Percentiles rank a stretch among this genome's conserved stretches.
These are phyloP conservation scores for Saturnispora silvae DNA, from an alignment of 805 yeast genomes.

Conservation along the genomic window DNA sequence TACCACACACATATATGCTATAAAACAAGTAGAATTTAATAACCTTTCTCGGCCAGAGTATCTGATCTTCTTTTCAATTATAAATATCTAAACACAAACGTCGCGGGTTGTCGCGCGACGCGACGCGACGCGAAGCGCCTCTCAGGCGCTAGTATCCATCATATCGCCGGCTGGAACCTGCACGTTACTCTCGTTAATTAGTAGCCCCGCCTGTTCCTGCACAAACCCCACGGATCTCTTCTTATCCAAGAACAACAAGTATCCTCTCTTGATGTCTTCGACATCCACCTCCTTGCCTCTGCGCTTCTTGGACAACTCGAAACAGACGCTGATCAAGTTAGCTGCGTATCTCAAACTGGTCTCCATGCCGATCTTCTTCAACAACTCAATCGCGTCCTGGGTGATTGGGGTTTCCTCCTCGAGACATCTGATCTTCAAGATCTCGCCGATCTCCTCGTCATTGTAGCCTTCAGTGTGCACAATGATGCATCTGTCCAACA, in stretches of 20 bases:
- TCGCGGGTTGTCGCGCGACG: too few relatives aligned
- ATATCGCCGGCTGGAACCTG: constrained; percentile 26
- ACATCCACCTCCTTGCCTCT: constrained; percentile 54
- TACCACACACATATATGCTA: too few relatives aligned
- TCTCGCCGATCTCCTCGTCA: constrained; percentile 69
- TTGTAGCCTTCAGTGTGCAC: constrained; percentile 87
- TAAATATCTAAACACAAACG: too few relatives aligned
- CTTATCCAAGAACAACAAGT: constrained; percentile 74
- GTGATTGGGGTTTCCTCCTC: constrained; percentile 63
- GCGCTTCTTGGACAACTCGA: constrained; percentile 68
- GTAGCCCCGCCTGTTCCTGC: constrained; percentile 43
- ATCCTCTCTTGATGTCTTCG: constrained; percentile 76
- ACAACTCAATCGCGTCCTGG: constrained; percentile 58
- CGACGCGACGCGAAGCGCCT: too few relatives aligned
- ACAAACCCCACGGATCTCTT: constrained; percentile 68
- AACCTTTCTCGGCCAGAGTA: too few relatives aligned
- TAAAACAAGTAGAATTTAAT: too few relatives aligned
- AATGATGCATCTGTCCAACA: constrained; percentile 82
- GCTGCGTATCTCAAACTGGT: constrained; percentile 87
- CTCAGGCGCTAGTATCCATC: constrained; percentile 25
- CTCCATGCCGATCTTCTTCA: constrained; percentile 63
- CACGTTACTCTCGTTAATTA: constrained; percentile 72
- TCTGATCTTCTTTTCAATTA: too few relatives aligned
- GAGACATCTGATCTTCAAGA: constrained; percentile 70
- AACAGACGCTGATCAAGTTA: constrained; percentile 85